These are phyloP conservation scores for Backusella circina DNA, from an alignment of 192 early-diverging fungal species.

Conservation along the genomic window DNA sequence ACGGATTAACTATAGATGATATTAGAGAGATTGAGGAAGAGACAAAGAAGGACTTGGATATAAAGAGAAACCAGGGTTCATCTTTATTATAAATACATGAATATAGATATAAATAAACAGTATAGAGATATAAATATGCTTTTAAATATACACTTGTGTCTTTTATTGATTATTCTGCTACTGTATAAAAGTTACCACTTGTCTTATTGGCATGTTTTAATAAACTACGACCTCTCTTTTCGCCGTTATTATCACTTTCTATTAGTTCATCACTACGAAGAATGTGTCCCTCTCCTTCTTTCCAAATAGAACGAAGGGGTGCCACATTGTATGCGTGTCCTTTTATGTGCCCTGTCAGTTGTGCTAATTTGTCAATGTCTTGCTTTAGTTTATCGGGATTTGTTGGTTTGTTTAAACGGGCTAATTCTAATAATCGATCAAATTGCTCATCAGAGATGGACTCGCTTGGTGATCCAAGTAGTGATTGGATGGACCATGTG, in stretches of 20 bases:
- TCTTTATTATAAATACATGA: constrained; percentile 7
- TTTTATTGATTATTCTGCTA: not conserved
- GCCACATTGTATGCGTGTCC: constrained; percentile 4
- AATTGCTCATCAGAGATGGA: constrained; percentile 23
- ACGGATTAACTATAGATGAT: constrained; percentile 71
- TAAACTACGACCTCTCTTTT: not conserved
- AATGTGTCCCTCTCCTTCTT: constrained; percentile 6
- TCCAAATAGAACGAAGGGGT: constrained; percentile 30
- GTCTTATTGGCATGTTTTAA: constrained; percentile 17
- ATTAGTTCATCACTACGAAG: not conserved
- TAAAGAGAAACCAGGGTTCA: constrained; percentile 23
- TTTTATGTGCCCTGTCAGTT: constrained; percentile 29
- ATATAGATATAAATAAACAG: not conserved
- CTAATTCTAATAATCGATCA: constrained; percentile 16
- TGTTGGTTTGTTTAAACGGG: not conserved
- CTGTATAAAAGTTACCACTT: constrained; percentile 29
- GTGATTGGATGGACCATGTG: constrained; percentile 32
- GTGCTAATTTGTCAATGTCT: constrained; percentile 31
- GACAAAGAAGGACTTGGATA: constrained; percentile 59
- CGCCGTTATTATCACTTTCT: not conserved
- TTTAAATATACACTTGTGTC: not conserved
- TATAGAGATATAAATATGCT: not conserved
- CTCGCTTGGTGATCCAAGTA: constrained; percentile 1
- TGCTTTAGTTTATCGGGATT: constrained; percentile 10
- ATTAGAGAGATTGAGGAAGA: constrained; percentile 64